A percentile compares a stretch with the other conserved stretches of the same genome.
Evolutionary conservation across 139 green algal genomes (phyloP).

Genomic region (Chlorokybus atmophyticus): DNA sequence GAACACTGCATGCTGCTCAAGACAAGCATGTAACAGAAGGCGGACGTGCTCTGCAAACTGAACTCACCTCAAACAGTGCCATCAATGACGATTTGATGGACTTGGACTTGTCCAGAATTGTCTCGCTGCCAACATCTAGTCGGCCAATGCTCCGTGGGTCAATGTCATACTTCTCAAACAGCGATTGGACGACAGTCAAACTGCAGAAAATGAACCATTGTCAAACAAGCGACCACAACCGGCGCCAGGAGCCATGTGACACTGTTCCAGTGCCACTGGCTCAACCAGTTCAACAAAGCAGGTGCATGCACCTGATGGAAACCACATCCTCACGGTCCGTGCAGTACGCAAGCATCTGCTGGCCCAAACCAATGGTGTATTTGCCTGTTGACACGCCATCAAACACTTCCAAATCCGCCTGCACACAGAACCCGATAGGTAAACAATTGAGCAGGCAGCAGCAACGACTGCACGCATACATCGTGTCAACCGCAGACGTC

Average conservation of each 20-base stretch:
- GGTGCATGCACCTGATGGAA: slow-evolving; percentile 43
- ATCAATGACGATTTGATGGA: slow-evolving; percentile 66
- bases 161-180: slow-evolving; percentile 46
- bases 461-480: neutral
- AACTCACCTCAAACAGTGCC: slow-evolving; percentile 37
- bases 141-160: slow-evolving; percentile 30
- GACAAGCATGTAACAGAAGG: too few relatives aligned
- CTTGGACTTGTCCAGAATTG: slow-evolving; percentile 58
- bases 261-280: too few relatives aligned
- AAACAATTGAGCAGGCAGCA: neutral
- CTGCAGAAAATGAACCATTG: slow-evolving; percentile 1
- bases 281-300: too few relatives aligned
- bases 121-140: slow-evolving; percentile 69
- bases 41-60: too few relatives aligned
- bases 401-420: slow-evolving; percentile 51
- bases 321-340: slow-evolving; percentile 59
- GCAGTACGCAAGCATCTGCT: slow-evolving; percentile 52
- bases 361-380: slow-evolving; percentile 71
- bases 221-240: too few relatives aligned
- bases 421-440: slow-evolving; percentile 32
- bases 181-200: slow-evolving; percentile 42
- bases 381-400: slow-evolving; percentile 58
- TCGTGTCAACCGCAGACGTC: too few relatives aligned
- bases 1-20: too few relatives aligned
- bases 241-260: too few relatives aligned